Evolutionary conservation across 768 basidiomycete genomes (phyloP).

Genomic region (Amanita thiersii): DNA sequence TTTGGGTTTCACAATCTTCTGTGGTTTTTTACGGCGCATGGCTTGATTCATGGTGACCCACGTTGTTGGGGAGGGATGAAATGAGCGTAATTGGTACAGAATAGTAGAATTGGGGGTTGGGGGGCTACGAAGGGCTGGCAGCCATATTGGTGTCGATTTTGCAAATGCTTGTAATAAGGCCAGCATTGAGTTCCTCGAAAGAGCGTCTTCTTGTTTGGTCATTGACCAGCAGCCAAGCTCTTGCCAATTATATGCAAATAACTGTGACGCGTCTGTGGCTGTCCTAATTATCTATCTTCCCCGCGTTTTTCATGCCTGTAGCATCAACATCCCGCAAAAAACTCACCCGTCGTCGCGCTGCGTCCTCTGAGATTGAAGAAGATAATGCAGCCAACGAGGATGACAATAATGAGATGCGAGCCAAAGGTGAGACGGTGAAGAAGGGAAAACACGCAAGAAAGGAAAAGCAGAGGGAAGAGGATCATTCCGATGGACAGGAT

Average conservation of each 20-base stretch:
- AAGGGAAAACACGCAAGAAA: constrained; percentile 22
- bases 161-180: constrained; percentile 1
- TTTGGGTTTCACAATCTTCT: constrained; percentile 42
- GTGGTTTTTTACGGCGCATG: constrained; percentile 65
- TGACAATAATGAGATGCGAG: constrained; percentile 27
- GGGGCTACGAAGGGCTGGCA: constrained; percentile 2
- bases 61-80: constrained; percentile 54
- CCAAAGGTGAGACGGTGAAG: constrained; percentile 18
- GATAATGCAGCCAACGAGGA: constrained; percentile 33
- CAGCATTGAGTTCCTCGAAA: neutral
- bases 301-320: constrained; percentile 25
- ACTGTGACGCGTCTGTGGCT: constrained; percentile 27
- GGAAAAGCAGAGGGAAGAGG: constrained; percentile 19
- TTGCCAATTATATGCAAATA: constrained; percentile 13
- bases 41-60: constrained; percentile 81
- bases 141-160: constrained; percentile 2
- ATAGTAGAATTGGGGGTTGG: constrained; percentile 4
- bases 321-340: constrained; percentile 31
- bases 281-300: constrained; percentile 12
- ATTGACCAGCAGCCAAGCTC: constrained; percentile 19
- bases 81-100: constrained; percentile 34
- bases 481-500: constrained; percentile 13
- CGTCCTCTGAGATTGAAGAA: constrained; percentile 57
- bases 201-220: constrained; percentile 16
- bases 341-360: constrained; percentile 30